These are phyloP conservation scores for Globisporangium carolinianum DNA, from an alignment of 352 stramenopile genomes.

Conservation along the genomic window DNA sequence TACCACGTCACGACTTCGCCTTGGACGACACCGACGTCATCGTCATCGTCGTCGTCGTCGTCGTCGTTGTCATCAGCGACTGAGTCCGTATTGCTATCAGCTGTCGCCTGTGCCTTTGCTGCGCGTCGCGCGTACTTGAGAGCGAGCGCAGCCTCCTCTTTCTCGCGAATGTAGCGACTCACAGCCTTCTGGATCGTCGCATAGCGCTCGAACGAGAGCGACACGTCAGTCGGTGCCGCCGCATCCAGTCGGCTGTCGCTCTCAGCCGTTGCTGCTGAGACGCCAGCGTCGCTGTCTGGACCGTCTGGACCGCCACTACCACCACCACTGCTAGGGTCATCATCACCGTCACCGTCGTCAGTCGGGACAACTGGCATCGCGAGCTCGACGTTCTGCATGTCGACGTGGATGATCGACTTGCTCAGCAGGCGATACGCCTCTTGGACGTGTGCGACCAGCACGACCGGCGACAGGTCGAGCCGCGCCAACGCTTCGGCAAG, in stretches of 20 bases:
- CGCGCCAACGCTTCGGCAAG: slow-evolving; percentile 94
- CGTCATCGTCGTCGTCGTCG: slow-evolving; percentile 49
- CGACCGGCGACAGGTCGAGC: slow-evolving; percentile 91
- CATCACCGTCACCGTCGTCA: slow-evolving; percentile 34
- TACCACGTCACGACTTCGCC: slow-evolving; percentile 84
- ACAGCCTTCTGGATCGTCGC: slow-evolving; percentile 78
- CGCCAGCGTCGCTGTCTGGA: neutral
- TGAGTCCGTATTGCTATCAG: slow-evolving; percentile 1
- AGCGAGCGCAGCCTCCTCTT: slow-evolving; percentile 56
- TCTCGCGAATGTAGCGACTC: slow-evolving; percentile 70
- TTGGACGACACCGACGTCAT: slow-evolving; percentile 56
- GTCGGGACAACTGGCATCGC: slow-evolving; percentile 48
- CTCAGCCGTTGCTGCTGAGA: neutral
- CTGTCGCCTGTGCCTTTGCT: slow-evolving; percentile 15
- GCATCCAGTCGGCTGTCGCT: neutral
- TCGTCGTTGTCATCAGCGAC: slow-evolving; percentile 17
- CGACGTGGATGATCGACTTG: slow-evolving; percentile 99
- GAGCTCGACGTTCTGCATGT: slow-evolving; percentile 95
- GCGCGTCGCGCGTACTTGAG: slow-evolving; percentile 37
- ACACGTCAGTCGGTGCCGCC: slow-evolving; percentile 21
- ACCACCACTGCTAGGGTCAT: slow-evolving; percentile 3
- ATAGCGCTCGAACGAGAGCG: slow-evolving; percentile 78
- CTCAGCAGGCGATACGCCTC: slow-evolving; percentile 96
- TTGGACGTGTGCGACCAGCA: slow-evolving; percentile 90
- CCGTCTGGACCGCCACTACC: neutral